phyloP scores from a whole-genome alignment of 106 monocot species.

The Platanthera zijinensis region DNA sequence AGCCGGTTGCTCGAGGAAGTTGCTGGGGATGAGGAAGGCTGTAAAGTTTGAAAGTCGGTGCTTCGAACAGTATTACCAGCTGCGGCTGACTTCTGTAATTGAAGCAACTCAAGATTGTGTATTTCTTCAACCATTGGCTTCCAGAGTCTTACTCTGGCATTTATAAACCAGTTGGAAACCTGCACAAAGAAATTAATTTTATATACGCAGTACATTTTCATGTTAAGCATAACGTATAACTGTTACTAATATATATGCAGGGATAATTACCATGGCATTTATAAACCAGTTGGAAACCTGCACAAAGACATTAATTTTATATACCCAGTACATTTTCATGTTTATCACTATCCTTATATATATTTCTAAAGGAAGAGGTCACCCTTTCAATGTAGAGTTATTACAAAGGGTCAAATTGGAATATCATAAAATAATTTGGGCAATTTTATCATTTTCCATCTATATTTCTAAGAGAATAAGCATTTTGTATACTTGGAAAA shows the following conservation, averaged over 20 bases:
- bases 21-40: constrained; percentile 8
- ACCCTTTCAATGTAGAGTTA: too few species aligned
- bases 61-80: background rate
- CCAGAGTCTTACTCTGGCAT: constrained; percentile 78
- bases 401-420: too few species aligned
- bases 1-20: constrained; percentile 17
- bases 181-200: constrained; percentile 7
- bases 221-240: too few species aligned
- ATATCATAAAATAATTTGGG: too few species aligned
- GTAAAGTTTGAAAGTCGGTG: constrained; percentile 5
- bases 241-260: too few species aligned
- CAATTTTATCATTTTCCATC: too few species aligned
- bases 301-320: background rate
- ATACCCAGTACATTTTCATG: too few species aligned
- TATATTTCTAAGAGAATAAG: too few species aligned
- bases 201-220: too few species aligned
- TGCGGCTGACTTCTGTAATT: constrained; percentile 13
- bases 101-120: constrained; percentile 45
- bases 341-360: too few species aligned
- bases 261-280: constrained; percentile 74
- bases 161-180: constrained; percentile 93
- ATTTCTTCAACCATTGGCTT: constrained; percentile 91
- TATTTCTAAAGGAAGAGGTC: too few species aligned
- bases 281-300: constrained; percentile 93
- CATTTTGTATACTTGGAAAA: too few species aligned